Percentiles rank a stretch among this genome's conserved stretches.
phyloP scores from a whole-genome alignment of 2,329 filamentous ascomycete species.

The Aspergillus latus region DNA sequence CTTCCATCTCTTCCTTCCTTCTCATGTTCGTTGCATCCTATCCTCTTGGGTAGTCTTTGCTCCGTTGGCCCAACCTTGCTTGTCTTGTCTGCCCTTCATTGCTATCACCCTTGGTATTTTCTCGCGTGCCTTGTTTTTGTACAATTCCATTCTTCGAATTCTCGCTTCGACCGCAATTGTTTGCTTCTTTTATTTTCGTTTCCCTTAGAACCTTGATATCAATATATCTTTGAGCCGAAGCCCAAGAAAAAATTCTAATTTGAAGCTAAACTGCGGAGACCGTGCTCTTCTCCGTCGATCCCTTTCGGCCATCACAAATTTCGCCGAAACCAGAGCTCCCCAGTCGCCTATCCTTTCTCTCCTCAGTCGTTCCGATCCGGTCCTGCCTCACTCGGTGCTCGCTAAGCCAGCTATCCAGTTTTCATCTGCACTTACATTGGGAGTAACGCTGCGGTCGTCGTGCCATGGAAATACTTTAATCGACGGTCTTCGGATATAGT shows the following conservation, averaged over 20 bases:
- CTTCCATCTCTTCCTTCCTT: slow-evolving; percentile 7
- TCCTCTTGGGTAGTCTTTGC: slow-evolving; percentile 11
- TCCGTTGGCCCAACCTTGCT: slow-evolving; percentile 1
- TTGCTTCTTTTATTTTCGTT: slow-evolving; percentile 2
- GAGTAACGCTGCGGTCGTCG: slow-evolving; percentile 19
- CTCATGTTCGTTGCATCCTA: slow-evolving; percentile 10
- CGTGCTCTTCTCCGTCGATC: slow-evolving; percentile 22
- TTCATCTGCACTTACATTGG: slow-evolving; percentile 7
- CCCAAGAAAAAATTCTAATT: background rate
- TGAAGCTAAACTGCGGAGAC: background rate
- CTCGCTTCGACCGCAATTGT: slow-evolving; percentile 4
- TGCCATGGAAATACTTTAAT: slow-evolving; percentile 38
- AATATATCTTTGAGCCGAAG: background rate
- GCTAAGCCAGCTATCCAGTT: slow-evolving; percentile 4
- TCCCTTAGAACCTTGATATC: slow-evolving; percentile 3
- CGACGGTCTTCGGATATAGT: slow-evolving; percentile 17
- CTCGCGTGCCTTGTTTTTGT: slow-evolving; percentile 12
- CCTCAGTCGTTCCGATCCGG: slow-evolving; percentile 12
- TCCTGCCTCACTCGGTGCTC: background rate
- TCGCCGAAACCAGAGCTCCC: slow-evolving; percentile 4
- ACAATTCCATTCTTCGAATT: slow-evolving; percentile 19
- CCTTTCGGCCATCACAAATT: slow-evolving; percentile 11
- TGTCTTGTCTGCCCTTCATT: background rate
- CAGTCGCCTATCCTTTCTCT: background rate
- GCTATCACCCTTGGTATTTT: slow-evolving; percentile 8